Evolutionary conservation across 768 basidiomycete genomes (phyloP).

Genomic region (Hericium coralloides): DNA sequence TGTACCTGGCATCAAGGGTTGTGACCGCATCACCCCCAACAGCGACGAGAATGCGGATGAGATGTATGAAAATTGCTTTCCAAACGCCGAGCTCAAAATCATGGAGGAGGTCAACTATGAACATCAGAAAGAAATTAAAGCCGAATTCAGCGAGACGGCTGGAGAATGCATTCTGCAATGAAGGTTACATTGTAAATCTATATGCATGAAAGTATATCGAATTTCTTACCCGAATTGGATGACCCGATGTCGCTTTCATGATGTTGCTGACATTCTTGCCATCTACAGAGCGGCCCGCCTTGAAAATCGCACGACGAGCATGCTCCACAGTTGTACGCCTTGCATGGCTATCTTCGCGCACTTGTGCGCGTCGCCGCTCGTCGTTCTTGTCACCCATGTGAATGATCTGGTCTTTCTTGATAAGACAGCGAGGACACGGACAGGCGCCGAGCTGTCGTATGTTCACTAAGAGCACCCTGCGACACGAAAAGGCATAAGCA

Average conservation of each 20-base stretch:
- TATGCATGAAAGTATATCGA: neutral
- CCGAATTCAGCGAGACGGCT: constrained; percentile 16
- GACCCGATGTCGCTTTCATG: constrained; percentile 5
- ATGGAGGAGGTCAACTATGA: constrained; percentile 25
- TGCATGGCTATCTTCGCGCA: neutral
- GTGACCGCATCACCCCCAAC: neutral
- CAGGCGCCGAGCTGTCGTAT: constrained; percentile 30
- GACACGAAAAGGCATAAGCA: neutral
- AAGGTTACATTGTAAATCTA: neutral
- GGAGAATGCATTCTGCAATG: constrained; percentile 25
- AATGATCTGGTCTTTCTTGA: constrained; percentile 21
- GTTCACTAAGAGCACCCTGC: constrained; percentile 26
- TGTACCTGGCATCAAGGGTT: neutral
- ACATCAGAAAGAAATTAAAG: constrained; percentile 19
- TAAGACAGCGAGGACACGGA: constrained; percentile 31
- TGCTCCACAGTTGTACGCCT: constrained; percentile 10
- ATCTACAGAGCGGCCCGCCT: neutral
- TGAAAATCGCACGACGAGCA: constrained; percentile 5
- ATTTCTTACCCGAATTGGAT: constrained; percentile 5
- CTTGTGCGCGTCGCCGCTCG: neutral
- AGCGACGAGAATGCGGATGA: constrained; percentile 18
- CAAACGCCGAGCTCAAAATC: constrained; percentile 28
- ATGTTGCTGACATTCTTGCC: neutral
- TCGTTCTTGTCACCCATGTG: constrained; percentile 22
- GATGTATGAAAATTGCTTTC: constrained; percentile 21